Evolutionary conservation across 768 basidiomycete species (phyloP), one percentile per base, ranked within the genome.

Genomic region (Dioszegia crocea): DNA sequence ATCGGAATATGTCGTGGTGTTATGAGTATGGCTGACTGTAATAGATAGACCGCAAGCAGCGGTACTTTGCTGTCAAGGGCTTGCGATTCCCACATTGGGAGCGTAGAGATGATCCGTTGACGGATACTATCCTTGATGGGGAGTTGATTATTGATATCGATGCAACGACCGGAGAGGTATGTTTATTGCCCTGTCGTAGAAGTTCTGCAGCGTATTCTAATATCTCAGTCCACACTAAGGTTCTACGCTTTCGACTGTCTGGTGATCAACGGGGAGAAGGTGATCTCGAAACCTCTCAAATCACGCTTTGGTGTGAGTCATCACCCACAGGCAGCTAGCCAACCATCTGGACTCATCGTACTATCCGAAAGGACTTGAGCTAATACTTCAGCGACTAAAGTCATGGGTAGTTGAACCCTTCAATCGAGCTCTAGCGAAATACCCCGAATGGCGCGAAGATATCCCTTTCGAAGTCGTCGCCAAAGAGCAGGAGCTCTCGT

Each of bases 11-110:
- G n/a, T n/a, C n/a, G n/a, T n/a, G n/a, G n/a, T n/a, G n/a, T n/a
- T 27, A 39, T 14, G 29, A 8, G 8, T 48, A 9, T 17, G 36
- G 49, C 16, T n/a, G 19, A 14, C 4, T n/a, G 36, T 21, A 31
- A 31, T 36, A 99, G 94, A 89, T 98, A 70, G 94, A 99, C 82
- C 85, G 96, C 57, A 91, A 93, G 73, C 93, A 98, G 70, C 78
- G 81, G 1, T 98, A 91, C 75, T 86, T 88, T 60, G 76, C 84
- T 67, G 78, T 91, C 8, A 70, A 78, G 14, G 90, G 89, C 2
- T 80, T 97, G 39, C 89, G 83, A 78, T 97, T 99, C 71, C 96
- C 94, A 23, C 89, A 93, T 70, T 86, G 88, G 67, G 88, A 88
- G 65, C 82, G 86, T 61, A 85, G 83, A 1, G 79, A 79, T 61